Conservation (phyloP, 2,329 filamentous ascomycete genomes). For the Chlorencoelia australis region DNA sequence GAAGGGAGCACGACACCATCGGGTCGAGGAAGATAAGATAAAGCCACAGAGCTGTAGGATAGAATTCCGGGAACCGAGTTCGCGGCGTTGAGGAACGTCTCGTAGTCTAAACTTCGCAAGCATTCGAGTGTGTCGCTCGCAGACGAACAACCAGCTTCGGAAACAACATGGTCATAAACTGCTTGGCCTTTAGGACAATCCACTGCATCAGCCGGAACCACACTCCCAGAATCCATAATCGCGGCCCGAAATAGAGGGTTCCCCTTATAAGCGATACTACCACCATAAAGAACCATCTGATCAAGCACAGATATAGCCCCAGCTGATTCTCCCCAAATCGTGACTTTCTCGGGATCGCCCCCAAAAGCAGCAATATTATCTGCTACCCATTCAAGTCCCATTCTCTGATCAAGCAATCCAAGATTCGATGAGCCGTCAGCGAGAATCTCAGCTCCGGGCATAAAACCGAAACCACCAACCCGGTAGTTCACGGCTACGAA, state of each 20-base stretch:
- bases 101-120: constrained; percentile 50
- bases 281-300: constrained; percentile 65
- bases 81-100: constrained; percentile 51
- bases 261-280: constrained; percentile 64
- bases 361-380: constrained; percentile 72
- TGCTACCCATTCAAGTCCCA: constrained; percentile 65
- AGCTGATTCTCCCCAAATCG: constrained; percentile 40
- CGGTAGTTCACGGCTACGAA: constrained; percentile 74
- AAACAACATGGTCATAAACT: constrained; percentile 52
- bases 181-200: constrained; percentile 56
- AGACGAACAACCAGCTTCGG: constrained; percentile 49
- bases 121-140: constrained; percentile 51
- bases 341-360: constrained; percentile 40
- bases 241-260: constrained; percentile 63
- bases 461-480: constrained; percentile 63
- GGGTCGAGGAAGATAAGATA: constrained; percentile 66
- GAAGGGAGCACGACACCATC: constrained; percentile 53
- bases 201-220: constrained; percentile 51
- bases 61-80: constrained; percentile 62
- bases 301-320: constrained; percentile 65
- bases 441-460: constrained; percentile 58
- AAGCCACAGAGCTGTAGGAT: constrained; percentile 55
- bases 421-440: constrained; percentile 59
- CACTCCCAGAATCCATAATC: constrained; percentile 67
- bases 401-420: constrained; percentile 62